A percentile compares a stretch with the other conserved stretches of the same genome.
Evolutionary conservation across 2,329 filamentous ascomycete species (phyloP).

Genomic region (Ophiostoma novo-ulmi): DNA sequence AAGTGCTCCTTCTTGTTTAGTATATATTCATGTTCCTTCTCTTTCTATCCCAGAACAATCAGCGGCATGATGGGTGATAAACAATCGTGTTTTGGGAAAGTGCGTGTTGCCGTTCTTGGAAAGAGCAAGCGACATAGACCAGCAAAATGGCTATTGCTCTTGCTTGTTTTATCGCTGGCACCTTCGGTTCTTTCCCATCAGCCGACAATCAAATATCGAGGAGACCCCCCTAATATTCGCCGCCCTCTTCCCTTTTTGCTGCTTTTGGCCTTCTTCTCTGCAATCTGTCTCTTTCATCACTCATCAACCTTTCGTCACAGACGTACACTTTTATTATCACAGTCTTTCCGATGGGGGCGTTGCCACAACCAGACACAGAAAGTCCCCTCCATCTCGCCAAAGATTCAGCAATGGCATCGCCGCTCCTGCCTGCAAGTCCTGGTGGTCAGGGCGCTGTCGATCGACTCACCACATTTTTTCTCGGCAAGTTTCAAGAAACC

Average conservation of each 20-base stretch:
- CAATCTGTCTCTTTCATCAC: background rate
- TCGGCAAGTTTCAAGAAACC: constrained; percentile 25
- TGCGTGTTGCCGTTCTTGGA: background rate
- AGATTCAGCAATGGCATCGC: background rate
- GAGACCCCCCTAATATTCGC: background rate
- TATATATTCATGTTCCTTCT: background rate
- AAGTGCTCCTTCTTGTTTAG: background rate
- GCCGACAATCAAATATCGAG: background rate
- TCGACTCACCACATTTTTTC: constrained; percentile 24
- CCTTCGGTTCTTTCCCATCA: background rate
- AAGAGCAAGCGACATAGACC: background rate
- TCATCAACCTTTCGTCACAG: background rate
- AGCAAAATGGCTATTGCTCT: background rate
- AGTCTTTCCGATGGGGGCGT: background rate
- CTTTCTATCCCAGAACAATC: background rate
- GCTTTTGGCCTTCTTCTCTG: background rate
- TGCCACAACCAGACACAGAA: background rate
- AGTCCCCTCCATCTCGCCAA: background rate
- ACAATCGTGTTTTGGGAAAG: background rate
- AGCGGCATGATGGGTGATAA: background rate
- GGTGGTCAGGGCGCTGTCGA: constrained; percentile 18
- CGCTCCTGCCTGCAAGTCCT: background rate
- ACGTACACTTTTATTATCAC: background rate
- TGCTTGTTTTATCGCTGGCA: background rate
- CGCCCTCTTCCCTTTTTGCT: background rate